Evolutionary conservation across 192 early-diverging fungal species (phyloP).

Genomic region (Gigaspora rosea): DNA sequence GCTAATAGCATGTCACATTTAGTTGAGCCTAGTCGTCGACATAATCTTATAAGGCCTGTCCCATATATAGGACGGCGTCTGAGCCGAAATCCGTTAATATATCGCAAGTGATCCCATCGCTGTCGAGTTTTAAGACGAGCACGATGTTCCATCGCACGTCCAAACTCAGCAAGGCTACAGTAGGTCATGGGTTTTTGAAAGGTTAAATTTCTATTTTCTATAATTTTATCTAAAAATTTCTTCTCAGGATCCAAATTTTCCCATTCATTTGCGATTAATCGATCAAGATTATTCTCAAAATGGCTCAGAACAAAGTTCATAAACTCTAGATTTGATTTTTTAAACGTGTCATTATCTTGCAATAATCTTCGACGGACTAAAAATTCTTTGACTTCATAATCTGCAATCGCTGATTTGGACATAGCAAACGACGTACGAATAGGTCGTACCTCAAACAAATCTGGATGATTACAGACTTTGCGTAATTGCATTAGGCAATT

Average conservation of each 20-base stretch:
- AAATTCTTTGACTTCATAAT: constrained; percentile 42
- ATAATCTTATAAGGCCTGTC: constrained; percentile 41
- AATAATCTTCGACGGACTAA: constrained; percentile 41
- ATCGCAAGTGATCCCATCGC: constrained; percentile 47
- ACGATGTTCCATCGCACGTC: constrained; percentile 39
- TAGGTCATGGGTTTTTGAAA: constrained; percentile 25
- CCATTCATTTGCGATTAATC: constrained; percentile 1
- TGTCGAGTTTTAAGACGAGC: constrained; percentile 24
- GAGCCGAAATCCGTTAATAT: constrained; percentile 50
- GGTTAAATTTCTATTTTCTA: background rate
- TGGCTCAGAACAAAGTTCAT: too few species aligned
- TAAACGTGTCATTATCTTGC: constrained; percentile 36
- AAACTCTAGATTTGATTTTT: constrained; percentile 42
- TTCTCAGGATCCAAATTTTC: constrained; percentile 33
- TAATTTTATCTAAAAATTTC: constrained; percentile 33
- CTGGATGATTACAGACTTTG: constrained; percentile 57
- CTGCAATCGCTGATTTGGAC: constrained; percentile 38
- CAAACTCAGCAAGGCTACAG: constrained; percentile 46
- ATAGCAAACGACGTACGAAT: constrained; percentile 65
- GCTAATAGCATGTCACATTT: constrained; percentile 17
- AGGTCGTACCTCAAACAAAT: constrained; percentile 60
- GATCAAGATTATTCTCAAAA: too few species aligned
- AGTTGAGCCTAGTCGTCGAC: constrained; percentile 27
- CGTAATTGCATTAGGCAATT: constrained; percentile 77
- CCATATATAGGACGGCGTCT: constrained; percentile 45